These are phyloP conservation scores for Mucor velutinosus DNA, from an alignment of 371 early-diverging fungal species.

Conservation along the genomic window DNA sequence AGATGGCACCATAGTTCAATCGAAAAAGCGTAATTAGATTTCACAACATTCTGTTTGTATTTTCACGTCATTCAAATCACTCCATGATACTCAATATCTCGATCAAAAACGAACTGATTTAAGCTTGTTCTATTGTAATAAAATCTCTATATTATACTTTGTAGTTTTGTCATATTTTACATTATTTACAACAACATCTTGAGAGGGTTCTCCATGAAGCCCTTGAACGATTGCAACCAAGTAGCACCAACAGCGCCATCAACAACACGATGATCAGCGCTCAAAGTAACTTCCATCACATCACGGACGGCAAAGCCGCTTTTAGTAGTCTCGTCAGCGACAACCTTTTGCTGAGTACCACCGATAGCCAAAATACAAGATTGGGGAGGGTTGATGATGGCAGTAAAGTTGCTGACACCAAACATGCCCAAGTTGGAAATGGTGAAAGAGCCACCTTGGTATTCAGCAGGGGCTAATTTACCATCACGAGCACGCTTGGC, in stretches of 20 bases:
- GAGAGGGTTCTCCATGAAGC: conserved; percentile 95
- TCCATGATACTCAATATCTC: not conserved
- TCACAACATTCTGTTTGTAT: too few relatives aligned
- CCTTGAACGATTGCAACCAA: conserved; percentile 91
- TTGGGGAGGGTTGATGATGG: conserved; percentile 98
- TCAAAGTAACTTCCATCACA: conserved; percentile 88
- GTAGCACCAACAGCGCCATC: conserved; percentile 96
- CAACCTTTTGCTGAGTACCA: conserved; percentile 79
- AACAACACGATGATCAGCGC: conserved; percentile 95
- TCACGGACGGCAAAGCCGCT: conserved; percentile 66
- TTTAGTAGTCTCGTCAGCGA: conserved; percentile 69
- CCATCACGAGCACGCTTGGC: conserved; percentile 86
- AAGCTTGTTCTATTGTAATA: not conserved
- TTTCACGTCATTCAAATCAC: too few relatives aligned
- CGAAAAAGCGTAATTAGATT: not conserved
- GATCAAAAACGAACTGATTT: not conserved
- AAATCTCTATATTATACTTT: not conserved
- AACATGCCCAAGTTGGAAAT: conserved; percentile 99
- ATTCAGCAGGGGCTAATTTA: conserved; percentile 94
- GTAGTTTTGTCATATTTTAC: not conserved
- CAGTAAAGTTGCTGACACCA: conserved; percentile 92
- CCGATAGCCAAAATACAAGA: conserved; percentile 95
- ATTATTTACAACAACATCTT: conserved; percentile 86
- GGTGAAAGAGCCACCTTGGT: conserved; percentile 95
- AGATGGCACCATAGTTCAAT: too few relatives aligned